phyloP scores from a whole-genome alignment of 768 basidiomycete genomes.

The Tricholoma matsutake region DNA sequence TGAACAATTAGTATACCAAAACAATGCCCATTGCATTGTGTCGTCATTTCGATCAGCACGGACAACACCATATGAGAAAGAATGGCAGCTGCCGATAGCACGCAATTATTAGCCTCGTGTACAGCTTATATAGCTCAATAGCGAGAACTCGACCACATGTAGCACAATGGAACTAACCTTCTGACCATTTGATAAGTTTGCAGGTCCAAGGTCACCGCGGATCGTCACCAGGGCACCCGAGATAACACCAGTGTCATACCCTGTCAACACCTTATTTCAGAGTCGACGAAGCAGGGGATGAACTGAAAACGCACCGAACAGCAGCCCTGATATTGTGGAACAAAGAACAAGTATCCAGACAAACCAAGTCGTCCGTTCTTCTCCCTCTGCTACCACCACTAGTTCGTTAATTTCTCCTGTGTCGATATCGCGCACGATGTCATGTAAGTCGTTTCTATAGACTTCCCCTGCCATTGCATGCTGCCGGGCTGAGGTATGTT shows the following conservation, averaged over 20 bases:
- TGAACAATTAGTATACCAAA: neutral
- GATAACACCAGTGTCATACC: slow-evolving; percentile 80
- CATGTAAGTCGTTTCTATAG: slow-evolving; percentile 7
- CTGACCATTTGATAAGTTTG: slow-evolving; percentile 53
- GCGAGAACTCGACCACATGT: neutral
- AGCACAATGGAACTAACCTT: slow-evolving; percentile 39
- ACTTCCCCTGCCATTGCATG: slow-evolving; percentile 7
- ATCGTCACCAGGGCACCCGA: slow-evolving; percentile 81
- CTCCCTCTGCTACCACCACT: slow-evolving; percentile 59
- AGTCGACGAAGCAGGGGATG: neutral
- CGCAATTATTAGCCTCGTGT: neutral
- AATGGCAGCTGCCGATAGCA: neutral
- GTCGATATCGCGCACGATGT: slow-evolving; percentile 25
- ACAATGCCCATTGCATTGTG: neutral
- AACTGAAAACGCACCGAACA: slow-evolving; percentile 55
- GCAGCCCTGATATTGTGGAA: slow-evolving; percentile 71
- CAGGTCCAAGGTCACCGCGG: slow-evolving; percentile 59
- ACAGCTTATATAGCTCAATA: too few relatives aligned
- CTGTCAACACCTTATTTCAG: slow-evolving; percentile 27
- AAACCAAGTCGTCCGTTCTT: slow-evolving; percentile 67
- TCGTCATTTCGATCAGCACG: too few relatives aligned
- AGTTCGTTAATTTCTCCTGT: slow-evolving; percentile 58
- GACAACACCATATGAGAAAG: too few relatives aligned
- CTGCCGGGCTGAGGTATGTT: neutral
- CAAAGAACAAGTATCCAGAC: slow-evolving; percentile 75